A percentile compares a stretch with the other conserved stretches of the same genome.
These are phyloP conservation scores for Xeromyces bisporus DNA, from an alignment of 495 filamentous ascomycete genomes.

Conservation along the genomic window DNA sequence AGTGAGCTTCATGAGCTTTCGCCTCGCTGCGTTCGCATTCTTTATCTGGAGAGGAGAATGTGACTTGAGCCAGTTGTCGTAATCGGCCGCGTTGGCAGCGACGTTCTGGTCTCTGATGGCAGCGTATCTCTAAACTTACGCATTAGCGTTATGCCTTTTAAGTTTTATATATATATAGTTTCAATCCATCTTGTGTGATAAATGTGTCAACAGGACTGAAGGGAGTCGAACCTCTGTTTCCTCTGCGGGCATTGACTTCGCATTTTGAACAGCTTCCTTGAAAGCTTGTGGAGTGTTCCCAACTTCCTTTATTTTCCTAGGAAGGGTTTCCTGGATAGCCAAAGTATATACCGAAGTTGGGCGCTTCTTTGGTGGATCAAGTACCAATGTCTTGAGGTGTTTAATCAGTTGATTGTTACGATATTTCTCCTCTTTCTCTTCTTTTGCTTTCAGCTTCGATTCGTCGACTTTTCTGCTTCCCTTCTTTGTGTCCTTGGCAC, in stretches of 20 bases:
- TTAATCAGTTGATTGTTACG: too few species aligned
- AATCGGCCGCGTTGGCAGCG: conserved; percentile 23
- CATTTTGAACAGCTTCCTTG: conserved; percentile 6
- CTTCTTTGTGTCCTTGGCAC: conserved; percentile 5
- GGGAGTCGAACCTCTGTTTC: conserved; percentile 20
- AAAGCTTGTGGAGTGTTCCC: conserved; percentile 3
- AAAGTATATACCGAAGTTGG: conserved; percentile 7
- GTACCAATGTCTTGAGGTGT: conserved; percentile 16
- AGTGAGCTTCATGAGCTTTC: conserved; percentile 18
- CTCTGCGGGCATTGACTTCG: conserved; percentile 10
- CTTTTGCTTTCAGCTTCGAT: conserved; percentile 7
- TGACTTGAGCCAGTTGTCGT: conserved; percentile 41
- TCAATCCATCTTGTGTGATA: background rate
- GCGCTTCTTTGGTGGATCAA: conserved; percentile 17
- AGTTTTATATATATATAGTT: too few species aligned
- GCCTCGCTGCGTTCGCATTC: conserved; percentile 48
- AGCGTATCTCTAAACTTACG: conserved; percentile 25
- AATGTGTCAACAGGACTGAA: background rate
- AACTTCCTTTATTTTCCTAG: conserved; percentile 2
- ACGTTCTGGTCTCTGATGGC: conserved; percentile 33
- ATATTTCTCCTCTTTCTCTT: conserved; percentile 5
- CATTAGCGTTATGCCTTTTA: too few species aligned
- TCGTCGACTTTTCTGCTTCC: conserved; percentile 9
- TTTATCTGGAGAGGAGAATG: conserved; percentile 40
- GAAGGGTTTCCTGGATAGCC: conserved; percentile 9